These are phyloP conservation scores for Thielaviopsis ethacetica DNA, from an alignment of 2,329 filamentous ascomycete species.

Conservation along the genomic window DNA sequence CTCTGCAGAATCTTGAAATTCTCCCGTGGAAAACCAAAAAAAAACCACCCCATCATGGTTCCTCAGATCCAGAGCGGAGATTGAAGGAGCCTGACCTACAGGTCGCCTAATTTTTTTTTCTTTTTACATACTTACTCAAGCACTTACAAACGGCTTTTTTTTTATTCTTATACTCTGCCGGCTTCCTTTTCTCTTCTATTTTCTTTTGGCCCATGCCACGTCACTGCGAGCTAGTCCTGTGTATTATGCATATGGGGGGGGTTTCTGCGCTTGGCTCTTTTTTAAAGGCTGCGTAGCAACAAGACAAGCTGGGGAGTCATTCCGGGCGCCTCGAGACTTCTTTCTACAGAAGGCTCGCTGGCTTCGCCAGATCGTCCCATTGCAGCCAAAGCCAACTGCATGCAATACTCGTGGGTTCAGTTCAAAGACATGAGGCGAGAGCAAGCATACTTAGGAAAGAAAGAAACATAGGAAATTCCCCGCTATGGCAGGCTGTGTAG, in stretches of 20 bases:
- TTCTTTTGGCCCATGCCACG: neutral
- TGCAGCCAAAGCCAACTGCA: too few species aligned
- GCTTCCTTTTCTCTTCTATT: neutral
- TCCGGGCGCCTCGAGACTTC: too few species aligned
- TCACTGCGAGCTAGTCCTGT: too few species aligned
- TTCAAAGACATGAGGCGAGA: too few species aligned
- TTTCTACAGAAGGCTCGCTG: too few species aligned
- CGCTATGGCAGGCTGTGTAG: neutral
- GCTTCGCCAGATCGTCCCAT: too few species aligned
- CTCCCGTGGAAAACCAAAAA: too few species aligned
- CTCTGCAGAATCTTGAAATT: too few species aligned
- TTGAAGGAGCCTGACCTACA: neutral
- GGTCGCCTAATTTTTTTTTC: neutral
- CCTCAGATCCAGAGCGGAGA: neutral
- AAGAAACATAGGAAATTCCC: neutral
- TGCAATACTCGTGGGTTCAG: neutral
- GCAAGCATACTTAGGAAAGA: neutral
- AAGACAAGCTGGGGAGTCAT: neutral
- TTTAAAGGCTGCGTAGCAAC: neutral
- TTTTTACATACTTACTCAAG: too few species aligned
- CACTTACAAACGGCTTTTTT: neutral
- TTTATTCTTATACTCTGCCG: neutral
- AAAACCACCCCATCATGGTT: neutral
- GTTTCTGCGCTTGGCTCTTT: neutral
- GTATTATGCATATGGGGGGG: neutral